Conservation (phyloP, 2,329 filamentous ascomycete genomes). For the Colletotrichum zoysiae region DNA sequence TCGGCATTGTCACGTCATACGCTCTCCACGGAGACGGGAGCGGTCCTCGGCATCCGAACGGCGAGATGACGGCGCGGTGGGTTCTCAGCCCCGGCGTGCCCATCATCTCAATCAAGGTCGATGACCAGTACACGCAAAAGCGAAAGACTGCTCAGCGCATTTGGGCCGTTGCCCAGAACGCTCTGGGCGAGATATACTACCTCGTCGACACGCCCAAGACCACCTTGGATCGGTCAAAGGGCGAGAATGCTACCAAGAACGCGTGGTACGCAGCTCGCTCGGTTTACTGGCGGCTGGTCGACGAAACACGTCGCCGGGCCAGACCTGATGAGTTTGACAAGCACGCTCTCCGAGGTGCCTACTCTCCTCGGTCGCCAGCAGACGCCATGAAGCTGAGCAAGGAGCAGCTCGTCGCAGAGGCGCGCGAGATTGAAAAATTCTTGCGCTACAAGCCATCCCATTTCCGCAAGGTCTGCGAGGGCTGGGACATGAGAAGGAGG, state of each 20-base stretch:
- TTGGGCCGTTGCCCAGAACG: constrained; percentile 95
- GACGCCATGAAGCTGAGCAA: constrained; percentile 77
- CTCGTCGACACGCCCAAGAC: constrained; percentile 77
- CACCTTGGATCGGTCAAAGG: constrained; percentile 59
- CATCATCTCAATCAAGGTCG: constrained; percentile 84
- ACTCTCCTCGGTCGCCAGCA: constrained; percentile 84
- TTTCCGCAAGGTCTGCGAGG: constrained; percentile 81
- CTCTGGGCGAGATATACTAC: constrained; percentile 91
- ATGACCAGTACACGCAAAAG: constrained; percentile 82
- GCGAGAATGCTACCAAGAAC: constrained; percentile 70
- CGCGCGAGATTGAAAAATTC: constrained; percentile 84
- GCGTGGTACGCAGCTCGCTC: constrained; percentile 87
- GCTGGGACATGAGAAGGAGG: constrained; percentile 92
- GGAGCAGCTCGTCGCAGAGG: constrained; percentile 80
- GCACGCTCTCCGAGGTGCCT: constrained; percentile 76
- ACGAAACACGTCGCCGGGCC: constrained; percentile 79
- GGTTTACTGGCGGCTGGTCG: constrained; percentile 84
- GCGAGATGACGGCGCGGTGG: constrained; percentile 90
- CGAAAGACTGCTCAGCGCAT: constrained; percentile 78
- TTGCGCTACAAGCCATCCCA: constrained; percentile 79
- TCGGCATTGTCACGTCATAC: constrained; percentile 86
- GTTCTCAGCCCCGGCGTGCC: constrained; percentile 92
- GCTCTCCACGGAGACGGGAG: constrained; percentile 73
- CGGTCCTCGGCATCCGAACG: constrained; percentile 74
- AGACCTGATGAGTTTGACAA: constrained; percentile 80